Conservation (phyloP, 805 yeast species). For the Yamadazyma tumulicola region DNA sequence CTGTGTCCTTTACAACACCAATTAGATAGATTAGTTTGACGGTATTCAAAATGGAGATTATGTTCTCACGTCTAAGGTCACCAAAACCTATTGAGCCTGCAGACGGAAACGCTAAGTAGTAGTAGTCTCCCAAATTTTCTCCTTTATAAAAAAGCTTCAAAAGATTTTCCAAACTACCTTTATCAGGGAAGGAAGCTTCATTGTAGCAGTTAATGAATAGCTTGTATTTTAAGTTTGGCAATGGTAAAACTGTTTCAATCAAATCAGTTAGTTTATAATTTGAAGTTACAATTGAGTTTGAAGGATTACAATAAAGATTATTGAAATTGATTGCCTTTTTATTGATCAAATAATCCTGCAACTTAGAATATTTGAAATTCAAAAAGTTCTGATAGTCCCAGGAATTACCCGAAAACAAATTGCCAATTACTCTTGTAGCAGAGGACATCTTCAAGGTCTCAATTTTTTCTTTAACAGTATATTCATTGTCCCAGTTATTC, state of each 20-base stretch:
- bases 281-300: slow-evolving; percentile 47
- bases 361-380: slow-evolving; percentile 11
- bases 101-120: slow-evolving; percentile 66
- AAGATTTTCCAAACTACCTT: slow-evolving; percentile 32
- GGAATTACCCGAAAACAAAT: slow-evolving; percentile 81
- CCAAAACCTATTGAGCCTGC: slow-evolving; percentile 82
- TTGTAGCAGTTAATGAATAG: slow-evolving; percentile 58
- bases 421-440: slow-evolving; percentile 54
- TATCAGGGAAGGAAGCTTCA: slow-evolving; percentile 52
- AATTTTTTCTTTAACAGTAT: slow-evolving; percentile 68
- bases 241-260: slow-evolving; percentile 27
- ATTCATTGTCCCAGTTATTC: slow-evolving; percentile 60
- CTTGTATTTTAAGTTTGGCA: slow-evolving; percentile 54
- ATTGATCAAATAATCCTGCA: slow-evolving; percentile 7
- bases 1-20: slow-evolving; percentile 27
- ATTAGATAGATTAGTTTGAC: slow-evolving; percentile 60
- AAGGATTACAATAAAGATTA: slow-evolving; percentile 43
- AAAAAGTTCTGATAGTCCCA: slow-evolving; percentile 58
- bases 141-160: slow-evolving; percentile 4
- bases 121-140: slow-evolving; percentile 16
- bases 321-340: slow-evolving; percentile 6
- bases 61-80: slow-evolving; percentile 57
- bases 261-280: slow-evolving; percentile 18
- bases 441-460: slow-evolving; percentile 83
- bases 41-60: slow-evolving; percentile 61